Evolutionary conservation across 345 rosid genomes (phyloP).

Genomic region (Salix dunnii): DNA sequence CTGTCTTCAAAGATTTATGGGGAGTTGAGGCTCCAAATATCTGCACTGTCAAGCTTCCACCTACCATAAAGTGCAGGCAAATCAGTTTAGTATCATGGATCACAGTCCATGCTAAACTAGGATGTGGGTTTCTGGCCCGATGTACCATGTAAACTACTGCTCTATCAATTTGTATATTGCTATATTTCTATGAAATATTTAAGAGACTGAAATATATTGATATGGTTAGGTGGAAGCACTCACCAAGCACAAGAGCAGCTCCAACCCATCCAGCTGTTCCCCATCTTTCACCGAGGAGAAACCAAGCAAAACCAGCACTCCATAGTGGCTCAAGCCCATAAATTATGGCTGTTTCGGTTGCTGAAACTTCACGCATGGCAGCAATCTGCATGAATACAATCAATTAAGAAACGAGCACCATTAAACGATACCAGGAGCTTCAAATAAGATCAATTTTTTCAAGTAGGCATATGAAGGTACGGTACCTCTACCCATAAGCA

Average conservation of each 20-base stretch:
- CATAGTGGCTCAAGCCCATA: conserved; percentile 67
- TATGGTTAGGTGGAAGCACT: background rate
- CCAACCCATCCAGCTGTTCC: conserved; percentile 61
- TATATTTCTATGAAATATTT: too few species aligned
- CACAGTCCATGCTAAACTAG: background rate
- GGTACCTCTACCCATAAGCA: conserved; percentile 66
- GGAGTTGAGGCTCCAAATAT: conserved; percentile 35
- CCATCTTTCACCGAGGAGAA: conserved; percentile 67
- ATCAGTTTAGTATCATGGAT: background rate
- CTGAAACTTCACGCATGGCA: conserved; percentile 63
- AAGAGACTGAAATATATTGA: background rate
- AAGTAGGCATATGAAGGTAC: too few species aligned
- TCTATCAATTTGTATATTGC: background rate
- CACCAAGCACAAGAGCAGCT: conserved; percentile 56
- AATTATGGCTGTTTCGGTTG: conserved; percentile 54
- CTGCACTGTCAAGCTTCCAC: conserved; percentile 60
- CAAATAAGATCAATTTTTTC: background rate
- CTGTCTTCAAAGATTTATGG: conserved; percentile 4
- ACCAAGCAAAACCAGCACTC: conserved; percentile 74
- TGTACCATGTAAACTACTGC: too few species aligned
- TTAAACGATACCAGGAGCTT: background rate
- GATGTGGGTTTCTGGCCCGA: too few species aligned
- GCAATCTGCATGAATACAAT: conserved; percentile 36
- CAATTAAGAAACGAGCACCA: background rate
- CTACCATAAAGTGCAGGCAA: conserved; percentile 15